phyloP scores from a whole-genome alignment of 225 moss, liverwort and hornwort genomes.

The Marchantia polymorpha region DNA sequence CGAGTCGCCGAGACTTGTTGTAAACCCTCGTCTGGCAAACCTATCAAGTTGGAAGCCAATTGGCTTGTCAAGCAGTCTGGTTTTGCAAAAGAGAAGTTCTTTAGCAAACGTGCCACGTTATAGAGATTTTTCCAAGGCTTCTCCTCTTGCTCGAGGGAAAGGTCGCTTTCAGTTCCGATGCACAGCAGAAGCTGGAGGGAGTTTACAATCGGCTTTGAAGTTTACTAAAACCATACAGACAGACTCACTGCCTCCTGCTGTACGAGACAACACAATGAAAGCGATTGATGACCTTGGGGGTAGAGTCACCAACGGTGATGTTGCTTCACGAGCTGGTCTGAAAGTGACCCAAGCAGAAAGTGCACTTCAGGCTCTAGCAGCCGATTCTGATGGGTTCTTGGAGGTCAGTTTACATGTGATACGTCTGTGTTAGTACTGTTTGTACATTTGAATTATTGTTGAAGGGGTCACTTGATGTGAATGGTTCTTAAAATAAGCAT shows the following conservation, averaged over 20 bases:
- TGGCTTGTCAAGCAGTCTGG: conserved; percentile 12
- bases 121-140: conserved; percentile 1
- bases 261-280: conserved; percentile 91
- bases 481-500: background rate
- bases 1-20: conserved; percentile 16
- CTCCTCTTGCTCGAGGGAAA: conserved; percentile 24
- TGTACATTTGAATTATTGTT: background rate
- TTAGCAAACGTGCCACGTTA: background rate
- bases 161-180: conserved; percentile 41
- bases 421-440: background rate
- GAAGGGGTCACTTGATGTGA: background rate
- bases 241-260: conserved; percentile 81
- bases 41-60: background rate
- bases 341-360: conserved; percentile 62
- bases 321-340: conserved; percentile 81
- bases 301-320: conserved; percentile 92
- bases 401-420: conserved; percentile 43
- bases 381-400: conserved; percentile 87
- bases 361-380: conserved; percentile 81
- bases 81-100: conserved; percentile 15
- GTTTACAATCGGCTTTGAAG: conserved; percentile 53
- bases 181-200: conserved; percentile 56
- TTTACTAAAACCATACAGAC: conserved; percentile 62
- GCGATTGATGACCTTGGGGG: conserved; percentile 93
- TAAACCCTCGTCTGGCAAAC: conserved; percentile 5